Base-by-base conservation (phyloP, 1,284 basidiomycete genomes). In the Ganoderma lingzhi region DNA sequence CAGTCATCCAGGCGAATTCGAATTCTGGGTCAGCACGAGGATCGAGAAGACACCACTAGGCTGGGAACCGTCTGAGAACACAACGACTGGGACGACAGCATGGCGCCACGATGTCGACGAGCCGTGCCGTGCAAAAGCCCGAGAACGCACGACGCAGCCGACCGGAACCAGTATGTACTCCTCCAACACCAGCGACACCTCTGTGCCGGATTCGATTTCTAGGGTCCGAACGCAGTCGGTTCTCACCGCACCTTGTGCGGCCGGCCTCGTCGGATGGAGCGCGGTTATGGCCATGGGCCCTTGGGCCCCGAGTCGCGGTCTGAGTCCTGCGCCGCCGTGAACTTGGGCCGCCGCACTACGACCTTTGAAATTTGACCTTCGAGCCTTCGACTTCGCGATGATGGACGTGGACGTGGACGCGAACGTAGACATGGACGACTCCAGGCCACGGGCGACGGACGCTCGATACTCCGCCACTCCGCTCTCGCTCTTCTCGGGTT, bases 391-490 rank as follows among this genome's bases (percentile, higher is more conserved):
- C 30, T 56, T 35, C 53, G 53, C 30, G 30, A 30, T 56, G 28
- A 48, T 23, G 45, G 44, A 19, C 44, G 17, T 45, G 44, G 44
- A 45, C 44, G 15, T 19, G 12, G 28, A 32, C 44, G 17, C 17
- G 45, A 17, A 48, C 19, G 8, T 23, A 17, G 44, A 45, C 44
- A 6, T 19, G 28, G 14, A 19, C 6, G 19, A n/a, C 19, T n/a
- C 8, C 6, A 23, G 45, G 6, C 53, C 30, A 32, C 9, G 15
- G 53, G 14, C 53, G 53, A 56, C 30, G 53, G 30, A 35, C 35
- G 19, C 48, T 51, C 48, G 30, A 35, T 56, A 35, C 48, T 51
- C 48, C 48, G 48, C 48, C 48, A 35, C 53, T 35, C 53, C 53
- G 53, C 53, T 17, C 15, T 56, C 23, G 23, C 23, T 56, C 53